Conservation (phyloP, 257 asterid species). For the Solanum medicagineum region DNA sequence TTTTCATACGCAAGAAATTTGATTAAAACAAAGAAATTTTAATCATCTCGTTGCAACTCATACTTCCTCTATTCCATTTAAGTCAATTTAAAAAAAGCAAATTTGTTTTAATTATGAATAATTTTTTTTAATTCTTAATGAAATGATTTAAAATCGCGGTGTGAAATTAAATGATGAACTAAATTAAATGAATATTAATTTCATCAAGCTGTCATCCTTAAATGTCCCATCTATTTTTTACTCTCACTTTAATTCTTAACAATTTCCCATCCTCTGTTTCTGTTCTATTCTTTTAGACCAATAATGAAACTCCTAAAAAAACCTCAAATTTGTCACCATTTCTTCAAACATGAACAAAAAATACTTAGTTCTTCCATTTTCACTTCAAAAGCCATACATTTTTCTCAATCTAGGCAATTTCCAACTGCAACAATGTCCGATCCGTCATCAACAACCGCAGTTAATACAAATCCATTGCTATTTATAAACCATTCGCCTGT, state of each 20-base stretch:
- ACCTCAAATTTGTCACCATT: neutral
- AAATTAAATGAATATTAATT: neutral
- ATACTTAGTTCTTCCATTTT: neutral
- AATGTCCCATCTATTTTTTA: neutral
- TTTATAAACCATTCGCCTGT: constrained; percentile 87
- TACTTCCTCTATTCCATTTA: neutral
- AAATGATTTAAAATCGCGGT: rapidly evolving
- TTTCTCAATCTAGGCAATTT: constrained; percentile 18
- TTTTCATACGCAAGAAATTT: rapidly evolving
- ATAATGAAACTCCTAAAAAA: neutral
- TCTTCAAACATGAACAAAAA: neutral
- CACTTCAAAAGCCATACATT: neutral
- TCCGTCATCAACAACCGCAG: constrained; percentile 9
- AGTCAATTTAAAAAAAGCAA: too few relatives aligned
- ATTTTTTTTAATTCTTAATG: too few relatives aligned
- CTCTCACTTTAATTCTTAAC: neutral
- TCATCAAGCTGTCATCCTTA: neutral
- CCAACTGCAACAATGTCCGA: constrained; percentile 20
- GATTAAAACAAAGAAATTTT: rapidly evolving
- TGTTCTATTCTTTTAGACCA: neutral
- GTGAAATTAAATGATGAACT: too few relatives aligned
- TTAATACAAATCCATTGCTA: constrained; percentile 53
- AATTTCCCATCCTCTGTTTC: neutral
- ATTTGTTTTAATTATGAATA: too few relatives aligned
- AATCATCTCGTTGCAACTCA: rapidly evolving